Conservation (phyloP, 257 asterid species). For the Solanum clarkiae region DNA sequence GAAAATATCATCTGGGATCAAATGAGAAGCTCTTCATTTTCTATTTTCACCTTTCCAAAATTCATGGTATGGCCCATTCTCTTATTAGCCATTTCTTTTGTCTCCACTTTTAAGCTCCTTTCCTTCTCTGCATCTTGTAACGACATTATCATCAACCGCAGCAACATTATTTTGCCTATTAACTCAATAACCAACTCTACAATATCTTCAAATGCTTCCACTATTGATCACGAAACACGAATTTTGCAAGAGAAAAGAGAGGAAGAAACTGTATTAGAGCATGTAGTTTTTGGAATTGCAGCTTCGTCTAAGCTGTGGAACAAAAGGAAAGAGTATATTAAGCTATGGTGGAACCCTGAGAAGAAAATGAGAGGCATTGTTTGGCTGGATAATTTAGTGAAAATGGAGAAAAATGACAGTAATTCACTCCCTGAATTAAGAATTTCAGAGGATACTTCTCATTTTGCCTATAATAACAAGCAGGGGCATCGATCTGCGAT, state of each 20-base stretch:
- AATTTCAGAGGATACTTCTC: slow-evolving; percentile 50
- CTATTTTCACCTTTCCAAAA: slow-evolving; percentile 27
- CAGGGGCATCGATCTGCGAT: slow-evolving; percentile 76
- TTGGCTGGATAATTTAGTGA: slow-evolving; percentile 51
- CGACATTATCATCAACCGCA: slow-evolving; percentile 16
- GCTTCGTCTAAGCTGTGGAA: slow-evolving; percentile 8
- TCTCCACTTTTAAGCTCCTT: slow-evolving; percentile 35
- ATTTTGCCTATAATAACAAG: slow-evolving; percentile 38
- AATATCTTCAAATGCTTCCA: neutral
- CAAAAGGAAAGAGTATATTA: slow-evolving; percentile 1
- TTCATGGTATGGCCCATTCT: slow-evolving; percentile 50
- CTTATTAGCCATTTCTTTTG: slow-evolving; percentile 33
- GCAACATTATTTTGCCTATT: neutral
- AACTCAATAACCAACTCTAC: neutral
- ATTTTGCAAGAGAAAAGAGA: neutral
- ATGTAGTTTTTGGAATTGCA: slow-evolving; percentile 11
- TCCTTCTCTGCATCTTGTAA: slow-evolving; percentile 24
- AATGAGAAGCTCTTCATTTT: slow-evolving; percentile 26
- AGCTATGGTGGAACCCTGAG: slow-evolving; percentile 60
- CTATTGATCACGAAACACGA: neutral
- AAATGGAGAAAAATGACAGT: slow-evolving; percentile 12
- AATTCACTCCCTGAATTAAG: slow-evolving; percentile 34
- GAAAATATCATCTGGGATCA: slow-evolving; percentile 65
- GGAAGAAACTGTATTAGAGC: neutral
- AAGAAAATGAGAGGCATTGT: slow-evolving; percentile 52